Base-by-base conservation (phyloP, 352 stramenopile species). In the Pythium biforme region DNA sequence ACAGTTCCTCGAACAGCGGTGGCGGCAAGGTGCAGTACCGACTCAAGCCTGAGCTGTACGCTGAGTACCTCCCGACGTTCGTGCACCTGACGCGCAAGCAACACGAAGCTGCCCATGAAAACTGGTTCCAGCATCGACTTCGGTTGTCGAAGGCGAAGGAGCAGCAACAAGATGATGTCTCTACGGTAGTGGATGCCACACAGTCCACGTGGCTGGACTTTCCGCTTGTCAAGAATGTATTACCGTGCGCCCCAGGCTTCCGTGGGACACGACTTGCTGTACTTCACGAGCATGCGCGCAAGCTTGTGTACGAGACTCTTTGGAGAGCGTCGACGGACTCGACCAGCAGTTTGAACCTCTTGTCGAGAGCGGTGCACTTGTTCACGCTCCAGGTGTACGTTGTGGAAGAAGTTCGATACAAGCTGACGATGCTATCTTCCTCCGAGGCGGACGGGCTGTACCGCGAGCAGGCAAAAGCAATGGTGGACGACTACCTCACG, bases 21-120 rank as follows among this genome's bases (percentile, higher is more conserved):
- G 53, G 50, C 22, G 53, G 55, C 17, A 92, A 90, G 56, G 86
- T 90, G 40, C 80, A 89, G 64, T 96, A 94, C 70, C 80, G 81
- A 0, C 73, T 96, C 20, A 91, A 93, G 43, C 79, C 88, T 0
- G 79, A 93, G 60, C 70, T 91, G 8, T 91, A 86, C 45, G 82
- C 85, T 25, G 83, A 94, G 63, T 96, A 95, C 71, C 83, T 88
- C 49, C 83, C 88, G 15, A 90, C 85, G 8, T 95, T 92, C 55
- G 81, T 93, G n/a, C 84, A 95, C 51, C 60, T 95, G 50, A 92
- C 88, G 22, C 77, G 86, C 34, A 93, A 95, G 48, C 86, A 96
- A 39, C 88, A 96, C 57, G 86, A 95, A 59, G 84, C 83, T 46
- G 86, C 88, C 11, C 86, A 93, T 62, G 82, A 95, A 57, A 94